These are phyloP conservation scores for Trichoderma gracile DNA, from an alignment of 2,329 filamentous ascomycete genomes.

Conservation along the genomic window DNA sequence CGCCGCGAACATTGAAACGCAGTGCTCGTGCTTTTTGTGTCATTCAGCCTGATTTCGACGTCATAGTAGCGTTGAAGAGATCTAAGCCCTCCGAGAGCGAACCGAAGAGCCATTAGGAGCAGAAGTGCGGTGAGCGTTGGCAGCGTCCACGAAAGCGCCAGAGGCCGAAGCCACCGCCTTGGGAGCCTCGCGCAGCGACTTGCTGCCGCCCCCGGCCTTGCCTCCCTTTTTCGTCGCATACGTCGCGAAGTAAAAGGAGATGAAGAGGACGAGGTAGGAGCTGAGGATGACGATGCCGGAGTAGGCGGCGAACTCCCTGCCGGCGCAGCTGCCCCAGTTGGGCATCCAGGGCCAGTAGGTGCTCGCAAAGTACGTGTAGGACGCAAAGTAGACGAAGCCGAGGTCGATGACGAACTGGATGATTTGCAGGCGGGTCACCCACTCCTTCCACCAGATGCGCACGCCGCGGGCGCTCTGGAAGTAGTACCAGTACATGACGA, in stretches of 20 bases:
- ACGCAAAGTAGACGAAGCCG: constrained; percentile 74
- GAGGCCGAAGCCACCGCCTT: not conserved
- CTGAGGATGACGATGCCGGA: constrained; percentile 71
- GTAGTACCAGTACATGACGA: constrained; percentile 98
- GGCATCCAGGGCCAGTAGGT: constrained; percentile 71
- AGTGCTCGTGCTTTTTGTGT: not conserved
- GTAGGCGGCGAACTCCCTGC: constrained; percentile 77
- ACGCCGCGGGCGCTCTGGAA: constrained; percentile 88
- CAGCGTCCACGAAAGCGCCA: not conserved
- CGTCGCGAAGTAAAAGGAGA: constrained; percentile 71
- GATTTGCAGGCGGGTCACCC: constrained; percentile 89
- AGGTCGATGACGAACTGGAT: constrained; percentile 87
- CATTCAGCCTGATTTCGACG: not conserved
- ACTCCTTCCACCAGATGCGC: constrained; percentile 93
- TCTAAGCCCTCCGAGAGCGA: constrained; percentile 3
- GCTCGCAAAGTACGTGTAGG: constrained; percentile 74
- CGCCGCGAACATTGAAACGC: not conserved
- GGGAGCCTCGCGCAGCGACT: not conserved
- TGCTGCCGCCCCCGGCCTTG: not conserved
- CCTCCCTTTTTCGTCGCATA: constrained; percentile 14
- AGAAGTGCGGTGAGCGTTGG: not conserved
- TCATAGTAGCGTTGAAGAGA: not conserved
- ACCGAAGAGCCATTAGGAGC: not conserved
- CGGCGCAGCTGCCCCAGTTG: constrained; percentile 69
- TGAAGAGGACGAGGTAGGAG: constrained; percentile 76